These are phyloP conservation scores for Sapria himalayana DNA, from an alignment of 345 rosid genomes.

Conservation along the genomic window DNA sequence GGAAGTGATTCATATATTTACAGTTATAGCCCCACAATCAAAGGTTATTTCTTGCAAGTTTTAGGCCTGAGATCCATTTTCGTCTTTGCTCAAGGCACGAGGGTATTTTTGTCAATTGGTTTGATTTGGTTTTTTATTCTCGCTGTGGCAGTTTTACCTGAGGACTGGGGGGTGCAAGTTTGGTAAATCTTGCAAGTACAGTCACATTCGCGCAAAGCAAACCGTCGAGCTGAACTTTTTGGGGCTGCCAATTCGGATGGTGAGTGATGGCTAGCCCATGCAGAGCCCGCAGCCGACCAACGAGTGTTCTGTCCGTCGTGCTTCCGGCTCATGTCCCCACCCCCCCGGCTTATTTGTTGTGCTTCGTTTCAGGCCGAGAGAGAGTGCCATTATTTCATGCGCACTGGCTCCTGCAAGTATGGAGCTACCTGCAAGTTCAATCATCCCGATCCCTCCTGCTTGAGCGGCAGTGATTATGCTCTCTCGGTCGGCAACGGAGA, in stretches of 20 bases:
- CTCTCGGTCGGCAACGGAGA: conserved; percentile 33
- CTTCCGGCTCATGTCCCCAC: not conserved
- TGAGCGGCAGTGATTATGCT: conserved; percentile 27
- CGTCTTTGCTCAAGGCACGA: not conserved
- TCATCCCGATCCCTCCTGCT: conserved; percentile 78
- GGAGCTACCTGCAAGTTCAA: conserved; percentile 66
- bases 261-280: conserved; percentile 3
- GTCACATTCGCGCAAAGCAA: conserved; percentile 38
- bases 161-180: conserved; percentile 89
- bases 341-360: conserved; percentile 2
- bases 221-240: conserved; percentile 54
- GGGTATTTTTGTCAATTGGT: conserved; percentile 4
- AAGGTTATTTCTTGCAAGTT: not conserved
- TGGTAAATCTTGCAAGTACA: conserved; percentile 69
- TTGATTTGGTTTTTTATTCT: conserved; percentile 11
- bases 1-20: not conserved
- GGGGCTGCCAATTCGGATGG: conserved; percentile 76
- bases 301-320: not conserved
- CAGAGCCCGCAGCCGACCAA: not conserved
- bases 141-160: conserved; percentile 52
- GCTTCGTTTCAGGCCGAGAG: conserved; percentile 35
- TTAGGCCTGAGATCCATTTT: not conserved
- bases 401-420: conserved; percentile 80
- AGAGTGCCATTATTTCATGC: conserved; percentile 88
- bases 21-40: not conserved